These are phyloP conservation scores for Tolypocladium amazonense DNA, from an alignment of 2,329 filamentous ascomycete species.

Conservation along the genomic window DNA sequence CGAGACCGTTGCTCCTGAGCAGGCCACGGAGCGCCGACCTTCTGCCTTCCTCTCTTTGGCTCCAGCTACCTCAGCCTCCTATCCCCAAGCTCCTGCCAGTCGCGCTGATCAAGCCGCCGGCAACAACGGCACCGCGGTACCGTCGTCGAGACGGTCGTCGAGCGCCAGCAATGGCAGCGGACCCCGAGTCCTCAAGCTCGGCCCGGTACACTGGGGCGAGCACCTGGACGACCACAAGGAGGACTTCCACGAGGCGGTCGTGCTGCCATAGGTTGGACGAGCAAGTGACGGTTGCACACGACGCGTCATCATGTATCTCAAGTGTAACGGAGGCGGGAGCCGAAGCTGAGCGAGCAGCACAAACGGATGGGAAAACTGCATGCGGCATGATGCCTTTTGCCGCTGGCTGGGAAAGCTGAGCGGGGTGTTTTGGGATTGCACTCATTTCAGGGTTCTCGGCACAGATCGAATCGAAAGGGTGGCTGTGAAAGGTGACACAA, in stretches of 20 bases:
- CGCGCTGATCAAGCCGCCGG: constrained; percentile 9
- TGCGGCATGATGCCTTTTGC: background rate
- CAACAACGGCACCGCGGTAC: constrained; percentile 13
- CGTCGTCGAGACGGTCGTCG: constrained; percentile 37
- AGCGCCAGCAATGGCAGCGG: constrained; percentile 32
- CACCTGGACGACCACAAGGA: constrained; percentile 44
- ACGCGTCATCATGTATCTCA: background rate
- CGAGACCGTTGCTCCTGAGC: background rate
- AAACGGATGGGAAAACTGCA: background rate
- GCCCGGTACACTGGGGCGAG: constrained; percentile 54
- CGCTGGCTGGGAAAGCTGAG: background rate
- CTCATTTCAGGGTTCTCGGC: background rate
- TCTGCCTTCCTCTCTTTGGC: constrained; percentile 43
- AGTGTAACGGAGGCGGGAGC: background rate
- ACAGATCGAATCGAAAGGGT: background rate
- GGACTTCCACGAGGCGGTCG: constrained; percentile 40
- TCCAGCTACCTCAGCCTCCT: constrained; percentile 46
- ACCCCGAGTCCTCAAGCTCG: constrained; percentile 50
- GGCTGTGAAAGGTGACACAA: background rate
- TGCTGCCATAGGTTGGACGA: constrained; percentile 3
- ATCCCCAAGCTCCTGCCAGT: constrained; percentile 32
- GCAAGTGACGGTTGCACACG: background rate
- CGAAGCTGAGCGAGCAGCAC: background rate
- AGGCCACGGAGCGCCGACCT: background rate
- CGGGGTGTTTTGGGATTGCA: background rate